phyloP scores from a whole-genome alignment of 495 filamentous ascomycete species.

The Penicillium coffeae region DNA sequence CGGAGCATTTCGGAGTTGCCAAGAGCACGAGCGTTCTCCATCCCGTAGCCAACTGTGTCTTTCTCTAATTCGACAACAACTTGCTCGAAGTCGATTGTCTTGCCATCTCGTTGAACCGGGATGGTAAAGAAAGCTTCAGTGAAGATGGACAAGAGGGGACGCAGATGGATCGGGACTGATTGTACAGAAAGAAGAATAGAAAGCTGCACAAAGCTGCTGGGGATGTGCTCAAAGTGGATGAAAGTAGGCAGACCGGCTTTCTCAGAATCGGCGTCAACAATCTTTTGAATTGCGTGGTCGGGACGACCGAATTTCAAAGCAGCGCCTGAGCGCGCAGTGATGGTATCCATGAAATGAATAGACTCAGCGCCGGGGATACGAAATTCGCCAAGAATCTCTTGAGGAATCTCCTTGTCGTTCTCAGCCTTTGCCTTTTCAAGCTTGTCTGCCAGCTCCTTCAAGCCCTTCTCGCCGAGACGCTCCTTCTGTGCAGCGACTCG shows the following conservation, averaged over 20 bases:
- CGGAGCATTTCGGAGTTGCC: constrained; percentile 76
- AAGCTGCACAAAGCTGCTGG: constrained; percentile 84
- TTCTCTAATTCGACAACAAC: constrained; percentile 85
- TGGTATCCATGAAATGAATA: constrained; percentile 89
- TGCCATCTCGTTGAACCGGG: constrained; percentile 73
- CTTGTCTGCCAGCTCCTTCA: constrained; percentile 68
- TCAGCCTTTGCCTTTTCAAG: constrained; percentile 75
- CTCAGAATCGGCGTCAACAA: constrained; percentile 62
- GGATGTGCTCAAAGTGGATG: constrained; percentile 93
- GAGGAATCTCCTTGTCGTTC: constrained; percentile 77
- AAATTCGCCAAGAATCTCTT: constrained; percentile 72
- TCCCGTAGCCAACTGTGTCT: constrained; percentile 79
- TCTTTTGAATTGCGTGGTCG: constrained; percentile 67
- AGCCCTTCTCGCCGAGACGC: constrained; percentile 57
- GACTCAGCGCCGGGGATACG: constrained; percentile 77
- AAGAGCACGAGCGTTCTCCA: constrained; percentile 60
- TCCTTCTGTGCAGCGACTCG: constrained; percentile 55
- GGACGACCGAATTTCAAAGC: constrained; percentile 65
- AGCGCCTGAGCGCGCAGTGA: constrained; percentile 77
- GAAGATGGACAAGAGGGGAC: constrained; percentile 80
- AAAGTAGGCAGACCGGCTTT: constrained; percentile 66
- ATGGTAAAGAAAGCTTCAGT: constrained; percentile 91
- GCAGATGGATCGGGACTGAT: constrained; percentile 64
- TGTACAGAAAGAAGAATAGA: constrained; percentile 73
- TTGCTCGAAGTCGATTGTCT: constrained; percentile 81